These are phyloP conservation scores for Hymenoscyphus fraxineus DNA, from an alignment of 2,329 filamentous ascomycete genomes.

Conservation along the genomic window DNA sequence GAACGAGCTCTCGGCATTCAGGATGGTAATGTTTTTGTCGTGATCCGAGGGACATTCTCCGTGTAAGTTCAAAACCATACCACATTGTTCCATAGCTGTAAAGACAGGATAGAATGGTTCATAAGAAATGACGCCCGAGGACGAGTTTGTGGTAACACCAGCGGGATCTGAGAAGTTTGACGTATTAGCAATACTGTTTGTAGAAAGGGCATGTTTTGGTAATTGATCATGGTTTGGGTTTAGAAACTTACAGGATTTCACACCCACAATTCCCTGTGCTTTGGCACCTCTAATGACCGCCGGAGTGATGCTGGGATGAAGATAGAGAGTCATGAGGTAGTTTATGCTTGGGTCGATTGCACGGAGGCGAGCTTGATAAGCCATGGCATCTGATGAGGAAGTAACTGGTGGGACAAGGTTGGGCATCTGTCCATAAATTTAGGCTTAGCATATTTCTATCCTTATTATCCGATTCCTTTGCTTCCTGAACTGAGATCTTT, in stretches of 20 bases:
- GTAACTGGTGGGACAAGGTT: slow-evolving; percentile 63
- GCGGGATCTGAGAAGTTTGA: slow-evolving; percentile 40
- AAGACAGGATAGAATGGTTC: slow-evolving; percentile 75
- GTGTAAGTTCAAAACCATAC: slow-evolving; percentile 87
- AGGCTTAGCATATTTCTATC: neutral
- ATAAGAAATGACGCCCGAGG: slow-evolving; percentile 66
- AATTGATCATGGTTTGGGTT: neutral
- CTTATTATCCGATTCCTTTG: neutral
- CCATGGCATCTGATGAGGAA: slow-evolving; percentile 58
- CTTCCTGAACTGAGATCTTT: neutral
- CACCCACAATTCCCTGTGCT: slow-evolving; percentile 29
- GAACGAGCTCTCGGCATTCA: slow-evolving; percentile 73
- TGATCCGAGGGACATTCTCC: slow-evolving; percentile 64
- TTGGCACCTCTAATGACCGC: slow-evolving; percentile 28
- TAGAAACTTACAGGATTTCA: slow-evolving; percentile 24
- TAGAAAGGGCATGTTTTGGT: neutral
- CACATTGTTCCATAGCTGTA: slow-evolving; percentile 80
- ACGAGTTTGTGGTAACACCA: slow-evolving; percentile 63
- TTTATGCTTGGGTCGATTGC: slow-evolving; percentile 58
- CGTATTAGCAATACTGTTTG: neutral
- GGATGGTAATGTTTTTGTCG: slow-evolving; percentile 45
- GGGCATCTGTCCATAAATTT: slow-evolving; percentile 39
- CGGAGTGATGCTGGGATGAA: slow-evolving; percentile 28
- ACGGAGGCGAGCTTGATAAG: slow-evolving; percentile 60
- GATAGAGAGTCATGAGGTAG: slow-evolving; percentile 69